Conservation (phyloP, 2,329 filamentous ascomycete genomes). For the Ceratocystis huliohia region DNA sequence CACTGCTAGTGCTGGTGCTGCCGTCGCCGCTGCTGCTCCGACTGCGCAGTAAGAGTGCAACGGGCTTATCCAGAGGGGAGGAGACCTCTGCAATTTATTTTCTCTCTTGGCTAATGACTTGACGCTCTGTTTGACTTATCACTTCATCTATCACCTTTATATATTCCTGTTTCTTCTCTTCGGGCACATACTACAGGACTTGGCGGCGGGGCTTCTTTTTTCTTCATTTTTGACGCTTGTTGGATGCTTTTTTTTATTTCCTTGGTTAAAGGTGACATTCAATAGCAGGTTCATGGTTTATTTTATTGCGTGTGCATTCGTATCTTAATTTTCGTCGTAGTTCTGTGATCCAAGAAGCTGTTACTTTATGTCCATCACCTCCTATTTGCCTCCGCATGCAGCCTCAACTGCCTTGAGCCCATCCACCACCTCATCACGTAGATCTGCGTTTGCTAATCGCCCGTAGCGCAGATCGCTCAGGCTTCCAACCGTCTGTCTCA, state of each 20-base stretch:
- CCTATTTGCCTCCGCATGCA: conserved; percentile 18
- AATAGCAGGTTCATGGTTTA: conserved; percentile 6
- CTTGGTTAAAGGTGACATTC: neutral
- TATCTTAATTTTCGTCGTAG: neutral
- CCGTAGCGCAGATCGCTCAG: conserved; percentile 78
- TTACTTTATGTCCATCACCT: neutral
- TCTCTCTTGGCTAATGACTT: conserved; percentile 1
- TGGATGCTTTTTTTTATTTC: neutral
- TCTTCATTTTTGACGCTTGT: conserved; percentile 19
- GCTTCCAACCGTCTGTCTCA: conserved; percentile 54
- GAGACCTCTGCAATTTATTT: neutral
- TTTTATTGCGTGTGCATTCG: neutral
- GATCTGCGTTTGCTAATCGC: conserved; percentile 50
- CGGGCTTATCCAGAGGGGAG: neutral
- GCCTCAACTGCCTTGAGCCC: conserved; percentile 44
- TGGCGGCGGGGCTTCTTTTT: conserved; percentile 14
- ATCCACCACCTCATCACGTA: conserved; percentile 54
- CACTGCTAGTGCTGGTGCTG: conserved; percentile 23
- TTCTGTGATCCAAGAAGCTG: neutral
- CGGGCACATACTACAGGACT: conserved; percentile 22
- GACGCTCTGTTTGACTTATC: neutral
- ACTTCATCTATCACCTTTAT: conserved; percentile 16
- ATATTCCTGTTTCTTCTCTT: conserved; percentile 18
- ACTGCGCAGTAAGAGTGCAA: conserved; percentile 1
- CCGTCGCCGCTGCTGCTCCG: neutral